phyloP scores from a whole-genome alignment of 257 asterid genomes.

The Leptodermis oblonga region DNA sequence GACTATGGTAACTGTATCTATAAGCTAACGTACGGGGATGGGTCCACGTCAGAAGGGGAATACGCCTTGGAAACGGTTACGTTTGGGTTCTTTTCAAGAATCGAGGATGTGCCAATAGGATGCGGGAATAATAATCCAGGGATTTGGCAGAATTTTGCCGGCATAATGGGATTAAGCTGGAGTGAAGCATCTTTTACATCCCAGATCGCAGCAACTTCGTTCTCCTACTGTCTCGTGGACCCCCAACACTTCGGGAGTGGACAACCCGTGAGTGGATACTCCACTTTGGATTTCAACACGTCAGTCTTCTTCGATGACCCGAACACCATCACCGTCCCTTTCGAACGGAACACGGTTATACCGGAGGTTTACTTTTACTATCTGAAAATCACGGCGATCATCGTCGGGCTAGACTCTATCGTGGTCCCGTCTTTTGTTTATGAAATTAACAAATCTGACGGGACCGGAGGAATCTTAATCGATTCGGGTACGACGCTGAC shows the following conservation, averaged over 20 bases:
- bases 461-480: constrained; percentile 10
- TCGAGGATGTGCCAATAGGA: constrained; percentile 14
- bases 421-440: neutral
- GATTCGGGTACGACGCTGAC: constrained; percentile 20
- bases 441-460: neutral
- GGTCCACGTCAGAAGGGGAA: too few species aligned
- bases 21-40: too few species aligned
- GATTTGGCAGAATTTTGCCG: neutral
- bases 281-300: constrained; percentile 17
- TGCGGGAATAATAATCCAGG: constrained; percentile 6
- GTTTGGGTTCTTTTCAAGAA: too few species aligned
- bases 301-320: too few species aligned
- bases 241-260: too few species aligned
- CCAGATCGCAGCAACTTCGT: constrained; percentile 6
- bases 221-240: constrained; percentile 19
- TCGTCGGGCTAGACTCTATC: too few species aligned
- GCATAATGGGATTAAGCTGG: constrained; percentile 14
- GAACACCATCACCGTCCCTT: too few species aligned
- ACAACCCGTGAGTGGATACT: too few species aligned
- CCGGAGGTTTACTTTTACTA: too few species aligned
- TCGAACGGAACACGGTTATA: too few species aligned
- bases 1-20: too few species aligned
- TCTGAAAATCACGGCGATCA: neutral
- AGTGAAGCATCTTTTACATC: neutral
- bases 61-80: too few species aligned